phyloP scores from a whole-genome alignment of 495 filamentous ascomycete genomes.

The Hyphodiscus hymeniophilus region DNA sequence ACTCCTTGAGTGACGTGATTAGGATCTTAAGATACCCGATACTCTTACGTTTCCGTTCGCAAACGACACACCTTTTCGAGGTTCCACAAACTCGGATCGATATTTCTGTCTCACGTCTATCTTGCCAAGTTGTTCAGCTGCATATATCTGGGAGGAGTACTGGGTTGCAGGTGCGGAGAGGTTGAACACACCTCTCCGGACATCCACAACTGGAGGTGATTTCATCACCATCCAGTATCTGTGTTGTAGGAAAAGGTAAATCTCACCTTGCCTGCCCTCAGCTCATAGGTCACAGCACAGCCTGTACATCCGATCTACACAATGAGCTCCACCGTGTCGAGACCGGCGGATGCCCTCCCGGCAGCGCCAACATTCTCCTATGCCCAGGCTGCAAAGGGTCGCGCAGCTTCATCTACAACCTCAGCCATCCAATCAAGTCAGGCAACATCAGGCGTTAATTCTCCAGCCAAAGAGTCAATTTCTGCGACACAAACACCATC shows the following conservation, averaged over 20 bases:
- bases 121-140: neutral
- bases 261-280: slow-evolving; percentile 2
- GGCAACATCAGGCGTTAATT: slow-evolving; percentile 29
- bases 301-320: neutral
- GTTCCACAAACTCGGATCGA: neutral
- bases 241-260: slow-evolving; percentile 6
- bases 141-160: slow-evolving; percentile 7
- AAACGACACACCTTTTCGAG: neutral
- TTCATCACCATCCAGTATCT: slow-evolving; percentile 9
- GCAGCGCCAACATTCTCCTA: slow-evolving; percentile 63
- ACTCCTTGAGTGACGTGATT: neutral
- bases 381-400: slow-evolving; percentile 86
- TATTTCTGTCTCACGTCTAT: neutral
- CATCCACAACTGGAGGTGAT: slow-evolving; percentile 21
- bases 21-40: neutral
- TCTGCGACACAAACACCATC: slow-evolving; percentile 17
- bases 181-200: slow-evolving; percentile 30
- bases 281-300: neutral
- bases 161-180: slow-evolving; percentile 25
- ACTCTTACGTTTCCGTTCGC: neutral
- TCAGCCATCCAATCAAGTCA: slow-evolving; percentile 17
- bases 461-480: slow-evolving; percentile 16
- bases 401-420: slow-evolving; percentile 31
- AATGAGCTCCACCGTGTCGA: slow-evolving; percentile 22
- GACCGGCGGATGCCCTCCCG: slow-evolving; percentile 10